Base-by-base conservation (phyloP, 805 yeast species). In the Pichia cabralensis region DNA sequence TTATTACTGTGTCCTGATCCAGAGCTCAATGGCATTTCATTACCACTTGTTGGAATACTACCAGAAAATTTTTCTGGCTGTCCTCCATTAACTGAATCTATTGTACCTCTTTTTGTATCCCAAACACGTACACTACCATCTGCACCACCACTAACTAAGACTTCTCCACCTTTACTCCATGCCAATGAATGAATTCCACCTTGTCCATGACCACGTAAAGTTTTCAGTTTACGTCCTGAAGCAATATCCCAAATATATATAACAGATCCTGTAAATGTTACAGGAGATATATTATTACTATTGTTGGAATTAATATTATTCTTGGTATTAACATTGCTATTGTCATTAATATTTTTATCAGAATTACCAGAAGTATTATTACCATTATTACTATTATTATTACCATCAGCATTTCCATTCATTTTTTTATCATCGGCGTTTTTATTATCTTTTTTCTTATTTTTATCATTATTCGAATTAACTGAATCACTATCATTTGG, bases 241-340 rank as follows among this genome's bases (percentile, higher is more conserved):
- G 96, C 95, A 36, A 83, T 76, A 61, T 92, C 99, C 95, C 96
- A 92, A 26, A 92, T 68, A 52, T 80, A 80, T 23, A 92, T 81
- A 8, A 80, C 71, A 28, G 86, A 76, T 13, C 40, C 40, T n/a
- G 36, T 29, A 22, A 36, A 36, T 16, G 31, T 23, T 15, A 24
- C 6, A 13, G n/a, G n/a, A 18, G 23, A 23, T 24, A 8, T 21
- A 33, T 33, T 25, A 18, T 15, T 12, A 14, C 12, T 28, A 21
- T 8, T n/a, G 9, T 29, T 29, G n/a, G 23, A 23, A 19, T n/a
- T 21, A 33, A 26, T 25, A 18, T 15, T 12, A 14, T 15, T 28
- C 13, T 8, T n/a, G 9, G 11, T 20, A 8, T 17, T 31, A 25
- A 7, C n/a, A 22, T 20, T 20, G 22, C 22, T 20, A 20, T 7